phyloP scores from a whole-genome alignment of 257 asterid species.

The Ligustrum vulgare region DNA sequence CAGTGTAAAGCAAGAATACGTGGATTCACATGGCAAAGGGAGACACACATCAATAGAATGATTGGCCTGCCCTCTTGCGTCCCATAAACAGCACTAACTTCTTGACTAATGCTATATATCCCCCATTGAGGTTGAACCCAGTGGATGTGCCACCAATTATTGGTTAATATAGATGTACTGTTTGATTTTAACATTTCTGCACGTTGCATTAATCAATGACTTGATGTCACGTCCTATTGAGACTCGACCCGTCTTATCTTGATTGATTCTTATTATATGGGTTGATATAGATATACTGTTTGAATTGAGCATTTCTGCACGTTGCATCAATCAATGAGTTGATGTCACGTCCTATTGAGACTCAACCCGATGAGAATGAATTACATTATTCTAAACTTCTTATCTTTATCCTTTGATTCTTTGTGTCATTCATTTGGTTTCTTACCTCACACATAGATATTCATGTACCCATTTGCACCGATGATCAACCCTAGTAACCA shows the following conservation, averaged over 20 bases:
- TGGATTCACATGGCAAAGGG: slow-evolving; percentile 57
- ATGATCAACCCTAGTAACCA: slow-evolving; percentile 19
- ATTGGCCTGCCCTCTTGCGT: slow-evolving; percentile 46
- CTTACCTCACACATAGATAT: background rate
- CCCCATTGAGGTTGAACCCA: too few species aligned
- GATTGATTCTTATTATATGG: slow-evolving; percentile 10
- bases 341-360: too few species aligned
- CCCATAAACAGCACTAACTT: slow-evolving; percentile 30
- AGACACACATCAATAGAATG: slow-evolving; percentile 47
- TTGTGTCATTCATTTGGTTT: background rate
- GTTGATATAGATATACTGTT: too few species aligned
- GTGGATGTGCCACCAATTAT: too few species aligned
- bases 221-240: too few species aligned
- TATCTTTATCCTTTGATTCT: slow-evolving; percentile 19
- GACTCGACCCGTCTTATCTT: background rate
- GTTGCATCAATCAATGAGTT: too few species aligned
- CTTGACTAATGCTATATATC: too few species aligned
- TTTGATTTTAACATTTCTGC: too few species aligned
- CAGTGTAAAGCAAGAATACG: slow-evolving; percentile 35
- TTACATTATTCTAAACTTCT: background rate
- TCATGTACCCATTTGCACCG: slow-evolving; percentile 14
- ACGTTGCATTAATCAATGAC: too few species aligned
- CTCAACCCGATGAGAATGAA: too few species aligned
- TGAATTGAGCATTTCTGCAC: too few species aligned
- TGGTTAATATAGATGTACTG: too few species aligned